phyloP scores from a whole-genome alignment of 31 red algal species.

The Bonnemaisonia californica region DNA sequence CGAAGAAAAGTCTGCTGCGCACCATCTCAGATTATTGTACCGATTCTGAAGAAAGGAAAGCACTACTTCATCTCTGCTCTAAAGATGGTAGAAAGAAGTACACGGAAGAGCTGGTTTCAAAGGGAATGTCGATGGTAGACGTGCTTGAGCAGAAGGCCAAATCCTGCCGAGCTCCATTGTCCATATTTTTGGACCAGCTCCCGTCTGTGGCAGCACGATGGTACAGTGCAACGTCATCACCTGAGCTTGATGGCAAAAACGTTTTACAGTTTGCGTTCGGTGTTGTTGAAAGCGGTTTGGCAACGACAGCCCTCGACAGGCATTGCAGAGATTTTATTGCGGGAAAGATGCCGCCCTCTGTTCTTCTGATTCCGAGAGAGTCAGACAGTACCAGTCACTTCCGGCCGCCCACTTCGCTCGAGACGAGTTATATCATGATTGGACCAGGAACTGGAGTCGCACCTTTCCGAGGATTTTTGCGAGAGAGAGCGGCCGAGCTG shows the following conservation, averaged over 20 bases:
- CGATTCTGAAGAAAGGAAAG: constrained; percentile 36
- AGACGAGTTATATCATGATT: constrained; percentile 85
- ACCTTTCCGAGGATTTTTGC: constrained; percentile 86
- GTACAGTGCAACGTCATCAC: constrained; percentile 87
- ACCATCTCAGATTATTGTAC: constrained; percentile 63
- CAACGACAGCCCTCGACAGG: constrained; percentile 35
- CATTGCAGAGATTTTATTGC: constrained; percentile 27
- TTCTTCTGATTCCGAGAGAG: constrained; percentile 55
- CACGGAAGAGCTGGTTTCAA: constrained; percentile 36
- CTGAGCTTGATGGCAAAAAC: constrained; percentile 45
- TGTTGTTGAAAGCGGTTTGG: constrained; percentile 58
- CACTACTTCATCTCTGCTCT: constrained; percentile 51
- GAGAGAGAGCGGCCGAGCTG: constrained; percentile 34
- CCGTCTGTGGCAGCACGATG: constrained; percentile 71
- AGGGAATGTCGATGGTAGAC: constrained; percentile 39
- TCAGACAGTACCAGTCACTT: constrained; percentile 71
- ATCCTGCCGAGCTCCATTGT: constrained; percentile 66
- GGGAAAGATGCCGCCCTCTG: not conserved
- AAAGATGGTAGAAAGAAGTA: constrained; percentile 68
- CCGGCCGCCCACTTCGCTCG: constrained; percentile 63
- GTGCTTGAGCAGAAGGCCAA: constrained; percentile 56
- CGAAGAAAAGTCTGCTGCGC: constrained; percentile 65
- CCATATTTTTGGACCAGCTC: constrained; percentile 72
- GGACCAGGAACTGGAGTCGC: constrained; percentile 90
- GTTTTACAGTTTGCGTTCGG: constrained; percentile 59